Evolutionary conservation across 805 yeast genomes (phyloP).

Genomic region (Nakazawaea anatomiae): DNA sequence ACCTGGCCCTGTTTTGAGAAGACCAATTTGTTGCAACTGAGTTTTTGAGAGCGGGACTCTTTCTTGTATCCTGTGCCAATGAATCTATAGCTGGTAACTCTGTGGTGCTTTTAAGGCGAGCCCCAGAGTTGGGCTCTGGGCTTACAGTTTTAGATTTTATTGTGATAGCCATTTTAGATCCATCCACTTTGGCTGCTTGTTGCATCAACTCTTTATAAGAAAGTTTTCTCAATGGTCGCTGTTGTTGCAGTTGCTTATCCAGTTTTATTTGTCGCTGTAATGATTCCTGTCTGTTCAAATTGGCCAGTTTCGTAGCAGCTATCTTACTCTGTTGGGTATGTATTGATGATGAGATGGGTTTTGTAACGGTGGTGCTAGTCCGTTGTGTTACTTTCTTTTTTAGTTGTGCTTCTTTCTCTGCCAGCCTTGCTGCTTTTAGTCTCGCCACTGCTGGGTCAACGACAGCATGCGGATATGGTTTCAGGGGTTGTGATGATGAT

Average conservation of each 20-base stretch:
- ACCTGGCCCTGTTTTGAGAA: no score
- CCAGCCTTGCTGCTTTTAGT: slow-evolving; percentile 58
- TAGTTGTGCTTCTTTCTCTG: slow-evolving; percentile 41
- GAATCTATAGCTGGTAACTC: slow-evolving; percentile 16
- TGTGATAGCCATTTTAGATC: slow-evolving; percentile 35
- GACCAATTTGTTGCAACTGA: no score
- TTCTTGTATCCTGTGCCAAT: slow-evolving; percentile 18
- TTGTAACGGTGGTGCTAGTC: slow-evolving; percentile 1
- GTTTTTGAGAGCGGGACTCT: background rate
- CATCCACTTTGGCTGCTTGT: slow-evolving; percentile 57
- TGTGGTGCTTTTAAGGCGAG: slow-evolving; percentile 33
- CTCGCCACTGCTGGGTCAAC: slow-evolving; percentile 69
- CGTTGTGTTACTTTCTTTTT: slow-evolving; percentile 19
- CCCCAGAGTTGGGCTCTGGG: slow-evolving; percentile 8
- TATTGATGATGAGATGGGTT: slow-evolving; percentile 9
- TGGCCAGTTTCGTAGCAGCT: slow-evolving; percentile 6
- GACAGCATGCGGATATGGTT: slow-evolving; percentile 3
- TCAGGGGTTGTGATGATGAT: slow-evolving; percentile 14
- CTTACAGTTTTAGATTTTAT: slow-evolving; percentile 17
- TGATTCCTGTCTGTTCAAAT: slow-evolving; percentile 11
- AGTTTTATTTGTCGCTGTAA: slow-evolving; percentile 1
- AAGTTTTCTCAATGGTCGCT: slow-evolving; percentile 34
- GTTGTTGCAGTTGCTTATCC: slow-evolving; percentile 9
- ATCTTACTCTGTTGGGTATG: background rate
- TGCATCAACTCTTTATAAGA: slow-evolving; percentile 65